Base-by-base conservation (phyloP, 441 rosid genomes). In the Mallotus repandus region DNA sequence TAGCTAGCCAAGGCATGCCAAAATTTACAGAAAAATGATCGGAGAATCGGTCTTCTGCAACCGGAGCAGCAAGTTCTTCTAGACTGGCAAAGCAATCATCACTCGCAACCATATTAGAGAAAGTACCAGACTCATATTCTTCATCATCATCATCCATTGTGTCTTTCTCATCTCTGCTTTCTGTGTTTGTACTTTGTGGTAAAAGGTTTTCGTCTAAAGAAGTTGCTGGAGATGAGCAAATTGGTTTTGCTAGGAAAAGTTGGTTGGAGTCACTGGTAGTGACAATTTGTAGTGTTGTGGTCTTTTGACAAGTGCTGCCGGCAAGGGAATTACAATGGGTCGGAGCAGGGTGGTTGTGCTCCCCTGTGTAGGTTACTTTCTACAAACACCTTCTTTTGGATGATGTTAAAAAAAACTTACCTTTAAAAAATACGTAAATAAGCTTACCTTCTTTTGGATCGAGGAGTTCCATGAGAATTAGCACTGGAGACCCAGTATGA, bases 291-390 rank as follows among this genome's bases (percentile, higher is more conserved):
- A 87, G 76, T 7, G 82, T 71, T 4, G 73, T 50, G 16, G 88
- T 81, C 84, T 92, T 94, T 70, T 86, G 97, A 62, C 98, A 93
- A 0, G 95, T 89, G 79, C 91, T 91, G 55, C 97, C 99, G 52
- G 98, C 97, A 43, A 92, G 97, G 9, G 97, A 94, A 75, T 89
- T 92, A 19, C 96, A 85, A 86, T 94, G 99, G 5, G 97, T 87
- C 0, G 99, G 99, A 57, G 96, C 96, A 12, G 93, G 91, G 81
- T 94, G 98, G 81, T 84, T 89, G 74, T 94, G 99, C 82, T 94
- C 99, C n/a, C 90, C 97, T 52, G 98, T 91, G 82, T 89, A 94
- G 48, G 99, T 94, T 62, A 94, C 90, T 60, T 93, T 77, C 98
- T 91, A 86, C 38, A 62, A 12, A 73, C 43, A 66, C 70, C 63